These are phyloP conservation scores for Cyclaneusma minus DNA, from an alignment of 2,329 filamentous ascomycete genomes.

Conservation along the genomic window DNA sequence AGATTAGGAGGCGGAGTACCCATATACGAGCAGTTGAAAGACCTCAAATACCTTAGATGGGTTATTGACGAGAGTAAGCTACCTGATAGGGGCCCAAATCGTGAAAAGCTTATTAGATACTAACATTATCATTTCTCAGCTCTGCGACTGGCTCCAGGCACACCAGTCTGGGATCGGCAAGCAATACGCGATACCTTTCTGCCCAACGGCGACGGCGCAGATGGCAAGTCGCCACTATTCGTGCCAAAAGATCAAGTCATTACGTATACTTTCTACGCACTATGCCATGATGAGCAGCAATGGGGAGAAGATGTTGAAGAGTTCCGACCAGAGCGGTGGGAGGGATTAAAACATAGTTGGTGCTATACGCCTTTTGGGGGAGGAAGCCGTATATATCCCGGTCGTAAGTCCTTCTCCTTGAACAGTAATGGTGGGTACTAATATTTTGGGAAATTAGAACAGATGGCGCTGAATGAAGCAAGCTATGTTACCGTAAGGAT, in stretches of 20 bases:
- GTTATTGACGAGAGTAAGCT: background rate
- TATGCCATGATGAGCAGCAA: slow-evolving; percentile 1
- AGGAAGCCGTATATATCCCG: background rate
- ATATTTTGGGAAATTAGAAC: background rate
- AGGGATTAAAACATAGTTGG: background rate
- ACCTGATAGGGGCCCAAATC: no score
- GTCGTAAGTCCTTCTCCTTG: background rate
- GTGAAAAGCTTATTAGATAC: no score
- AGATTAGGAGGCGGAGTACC: background rate
- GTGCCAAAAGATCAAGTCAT: background rate
- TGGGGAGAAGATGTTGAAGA: slow-evolving; percentile 1
- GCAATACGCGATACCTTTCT: slow-evolving; percentile 1
- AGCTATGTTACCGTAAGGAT: background rate
- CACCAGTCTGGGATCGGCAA: background rate
- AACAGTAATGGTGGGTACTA: background rate
- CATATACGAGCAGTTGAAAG: background rate
- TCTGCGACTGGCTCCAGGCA: background rate
- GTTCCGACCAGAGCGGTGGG: background rate
- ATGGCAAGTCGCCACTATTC: background rate
- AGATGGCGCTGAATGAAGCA: background rate
- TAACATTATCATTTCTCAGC: background rate
- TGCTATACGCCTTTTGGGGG: background rate
- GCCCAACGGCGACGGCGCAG: background rate
- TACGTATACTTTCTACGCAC: background rate
- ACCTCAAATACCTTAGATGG: background rate